Evolutionary conservation across 2,329 filamentous ascomycete genomes (phyloP), one percentile per base, ranked within the genome.

Genomic region (Huntiella abstrusa): DNA sequence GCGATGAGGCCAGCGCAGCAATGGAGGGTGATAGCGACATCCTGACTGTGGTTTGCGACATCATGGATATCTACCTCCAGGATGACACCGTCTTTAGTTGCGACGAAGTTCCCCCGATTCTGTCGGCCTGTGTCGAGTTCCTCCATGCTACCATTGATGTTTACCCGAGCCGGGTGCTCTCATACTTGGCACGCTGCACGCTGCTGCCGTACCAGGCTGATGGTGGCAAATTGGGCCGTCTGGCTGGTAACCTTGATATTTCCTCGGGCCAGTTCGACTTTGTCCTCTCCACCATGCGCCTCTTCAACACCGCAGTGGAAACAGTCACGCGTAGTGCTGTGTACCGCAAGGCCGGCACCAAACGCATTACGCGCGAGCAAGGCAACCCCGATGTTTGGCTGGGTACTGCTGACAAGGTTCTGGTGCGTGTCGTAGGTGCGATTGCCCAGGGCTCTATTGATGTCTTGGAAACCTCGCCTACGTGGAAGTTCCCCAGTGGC

Each of bases 151-250:
- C 92, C 13, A 61, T 91, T 19, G 68, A 71, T 54, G 81, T 72
- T n/a, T 75, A 80, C 44, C 88, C 91, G 0, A 82, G 81, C 48
- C 72, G 87, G 50, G 77, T 94, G 4, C 96, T 91, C 87, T 86
- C 88, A 3, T 83, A 88, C 58, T 71, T 98, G 55, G 76, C 80
- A 3, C 77, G 84, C 48, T 92, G 84, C 58, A 76, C 79, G 51
- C 66, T 98, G 13, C 68, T 98, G 40, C 81, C 82, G 53, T 73
- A 77, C 4, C 79, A 85, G 53, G 78, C 83, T 7, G 79, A 78
- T 51, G 78, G 78, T 11, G 83, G 85, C 8, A 78, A 81, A 51
- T 70, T 98, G 51, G 75, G 79, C 35, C 76, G 76, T 43, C 77
- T 96, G 44, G 73, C 92, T 2, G 83, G 83, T n/a, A 79, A 76